A percentile compares a stretch with the other conserved stretches of the same genome.
Evolutionary conservation across 208 protist genomes (phyloP).

Genomic region (Vickermania spadyakhi): DNA sequence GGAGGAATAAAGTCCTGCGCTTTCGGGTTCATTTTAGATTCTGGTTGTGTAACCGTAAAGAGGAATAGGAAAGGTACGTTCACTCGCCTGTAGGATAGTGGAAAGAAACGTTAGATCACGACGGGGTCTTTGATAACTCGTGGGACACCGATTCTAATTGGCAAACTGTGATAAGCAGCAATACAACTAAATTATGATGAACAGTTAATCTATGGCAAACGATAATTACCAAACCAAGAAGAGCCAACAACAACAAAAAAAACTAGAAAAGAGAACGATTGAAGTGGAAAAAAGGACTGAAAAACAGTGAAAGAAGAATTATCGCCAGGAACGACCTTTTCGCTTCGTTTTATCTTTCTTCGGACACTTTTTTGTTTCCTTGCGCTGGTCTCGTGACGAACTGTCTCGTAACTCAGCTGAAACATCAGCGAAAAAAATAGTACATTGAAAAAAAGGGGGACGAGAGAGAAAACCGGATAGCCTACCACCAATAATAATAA

Average conservation of each 20-base stretch:
- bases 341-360: too few species aligned
- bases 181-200: not conserved
- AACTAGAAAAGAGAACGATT: constrained; percentile 8
- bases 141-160: not conserved
- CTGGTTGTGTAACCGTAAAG: not conserved
- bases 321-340: too few species aligned
- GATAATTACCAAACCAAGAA: not conserved
- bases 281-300: not conserved
- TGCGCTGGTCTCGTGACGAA: too few species aligned
- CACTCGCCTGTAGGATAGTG: not conserved
- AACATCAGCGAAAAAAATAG: too few species aligned
- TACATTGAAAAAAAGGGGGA: too few species aligned
- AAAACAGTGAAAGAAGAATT: not conserved
- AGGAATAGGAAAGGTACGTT: not conserved
- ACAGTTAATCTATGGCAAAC: not conserved
- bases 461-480: too few species aligned
- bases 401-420: too few species aligned
- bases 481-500: not conserved
- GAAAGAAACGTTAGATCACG: not conserved
- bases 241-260: not conserved
- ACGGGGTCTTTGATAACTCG: not conserved
- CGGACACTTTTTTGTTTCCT: too few species aligned
- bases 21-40: too few species aligned
- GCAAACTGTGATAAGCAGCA: not conserved
- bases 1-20: too few species aligned